phyloP scores from a whole-genome alignment of 2,329 filamentous ascomycete species.

The Venturia asperata region DNA sequence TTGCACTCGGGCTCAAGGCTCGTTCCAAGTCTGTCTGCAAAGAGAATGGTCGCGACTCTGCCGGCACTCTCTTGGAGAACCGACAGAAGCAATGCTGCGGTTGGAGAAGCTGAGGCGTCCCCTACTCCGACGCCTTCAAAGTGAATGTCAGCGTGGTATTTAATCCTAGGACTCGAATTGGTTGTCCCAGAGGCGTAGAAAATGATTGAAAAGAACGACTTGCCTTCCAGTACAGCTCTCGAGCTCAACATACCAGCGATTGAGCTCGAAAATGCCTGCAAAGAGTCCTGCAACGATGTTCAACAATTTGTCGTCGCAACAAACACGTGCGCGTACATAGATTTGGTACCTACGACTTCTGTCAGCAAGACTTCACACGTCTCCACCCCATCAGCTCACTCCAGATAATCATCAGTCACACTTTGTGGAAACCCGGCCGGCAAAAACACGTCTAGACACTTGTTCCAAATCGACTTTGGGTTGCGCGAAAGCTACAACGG shows the following conservation, averaged over 20 bases:
- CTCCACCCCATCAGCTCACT: constrained; percentile 46
- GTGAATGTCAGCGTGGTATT: background rate
- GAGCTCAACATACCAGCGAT: constrained; percentile 75
- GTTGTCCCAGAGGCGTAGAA: background rate
- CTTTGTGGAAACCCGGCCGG: constrained; percentile 83
- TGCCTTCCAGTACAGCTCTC: constrained; percentile 70
- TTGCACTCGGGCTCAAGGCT: constrained; percentile 88
- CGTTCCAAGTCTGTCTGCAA: constrained; percentile 74
- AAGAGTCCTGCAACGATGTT: constrained; percentile 51
- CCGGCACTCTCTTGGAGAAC: constrained; percentile 77
- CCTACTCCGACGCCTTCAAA: constrained; percentile 67
- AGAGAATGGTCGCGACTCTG: constrained; percentile 75
- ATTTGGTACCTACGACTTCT: constrained; percentile 52
- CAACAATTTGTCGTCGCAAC: background rate
- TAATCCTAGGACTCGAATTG: background rate
- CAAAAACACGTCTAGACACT: constrained; percentile 64
- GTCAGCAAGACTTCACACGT: constrained; percentile 11
- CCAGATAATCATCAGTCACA: constrained; percentile 75
- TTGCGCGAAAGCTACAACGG: background rate
- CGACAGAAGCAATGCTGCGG: constrained; percentile 71
- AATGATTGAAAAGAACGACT: background rate
- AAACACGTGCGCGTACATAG: constrained; percentile 45
- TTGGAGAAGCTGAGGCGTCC: constrained; percentile 70
- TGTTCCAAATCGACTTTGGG: constrained; percentile 29
- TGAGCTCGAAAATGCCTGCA: constrained; percentile 77